These are phyloP conservation scores for Dendrocalamus sinicus DNA, from an alignment of 176 grass and related monocot species.

Conservation along the genomic window DNA sequence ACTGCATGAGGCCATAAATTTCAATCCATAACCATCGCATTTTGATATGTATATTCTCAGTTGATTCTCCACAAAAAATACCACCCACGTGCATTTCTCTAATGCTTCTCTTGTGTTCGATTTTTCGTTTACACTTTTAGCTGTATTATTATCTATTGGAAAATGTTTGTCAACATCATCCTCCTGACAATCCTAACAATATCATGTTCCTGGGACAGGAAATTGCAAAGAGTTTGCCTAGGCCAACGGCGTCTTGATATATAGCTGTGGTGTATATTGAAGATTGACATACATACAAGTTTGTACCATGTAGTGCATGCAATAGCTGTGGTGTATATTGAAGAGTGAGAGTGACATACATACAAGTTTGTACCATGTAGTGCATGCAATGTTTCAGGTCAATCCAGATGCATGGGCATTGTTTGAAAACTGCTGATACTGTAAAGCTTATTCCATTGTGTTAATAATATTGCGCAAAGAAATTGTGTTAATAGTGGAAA, in stretches of 20 bases:
- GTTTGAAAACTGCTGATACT: conserved; percentile 28
- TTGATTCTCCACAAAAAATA: conserved; percentile 4
- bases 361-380: too few relatives aligned
- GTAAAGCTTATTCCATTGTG: conserved; percentile 37
- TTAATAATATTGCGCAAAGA: neutral
- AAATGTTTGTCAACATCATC: neutral
- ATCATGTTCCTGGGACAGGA: conserved; percentile 35
- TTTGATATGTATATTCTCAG: neutral
- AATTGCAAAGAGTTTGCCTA: conserved; percentile 61
- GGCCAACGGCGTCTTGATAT: conserved; percentile 42
- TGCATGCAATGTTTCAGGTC: conserved; percentile 18
- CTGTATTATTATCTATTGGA: neutral
- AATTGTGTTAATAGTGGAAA: neutral
- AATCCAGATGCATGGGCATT: conserved; percentile 3
- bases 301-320: conserved; percentile 35
- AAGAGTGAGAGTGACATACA: too few relatives aligned
- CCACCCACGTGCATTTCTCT: neutral
- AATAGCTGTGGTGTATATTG: too few relatives aligned
- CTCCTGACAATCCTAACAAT: neutral
- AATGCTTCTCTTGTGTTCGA: neutral
- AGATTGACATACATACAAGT: conserved; percentile 2
- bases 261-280: neutral
- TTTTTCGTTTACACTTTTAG: neutral
- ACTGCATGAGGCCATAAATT: neutral
- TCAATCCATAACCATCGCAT: conserved; percentile 6